Evolutionary conservation across 1,139 yeast genomes (phyloP).

Genomic region (Scheffersomyces stambukii): DNA sequence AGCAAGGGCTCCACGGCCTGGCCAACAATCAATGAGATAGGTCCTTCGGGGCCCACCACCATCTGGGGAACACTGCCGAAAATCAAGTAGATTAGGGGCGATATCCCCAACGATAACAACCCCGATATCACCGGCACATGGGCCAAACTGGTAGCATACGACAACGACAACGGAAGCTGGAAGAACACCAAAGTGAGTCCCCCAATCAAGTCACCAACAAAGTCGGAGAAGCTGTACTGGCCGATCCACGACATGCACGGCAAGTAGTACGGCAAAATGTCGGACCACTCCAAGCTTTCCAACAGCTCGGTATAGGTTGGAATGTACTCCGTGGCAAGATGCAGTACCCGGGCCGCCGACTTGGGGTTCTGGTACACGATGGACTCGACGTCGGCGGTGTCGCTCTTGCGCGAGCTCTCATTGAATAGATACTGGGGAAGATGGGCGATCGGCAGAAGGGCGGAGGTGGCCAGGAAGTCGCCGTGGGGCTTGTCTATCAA

Average conservation of each 20-base stretch:
- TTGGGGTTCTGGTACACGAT: slow-evolving; percentile 11
- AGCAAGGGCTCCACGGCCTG: slow-evolving; percentile 75
- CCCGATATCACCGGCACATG: slow-evolving; percentile 90
- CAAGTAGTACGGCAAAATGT: slow-evolving; percentile 59
- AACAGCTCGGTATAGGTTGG: slow-evolving; percentile 19
- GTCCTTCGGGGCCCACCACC: slow-evolving; percentile 97
- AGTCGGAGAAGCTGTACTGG: slow-evolving; percentile 46
- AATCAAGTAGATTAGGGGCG: slow-evolving; percentile 77
- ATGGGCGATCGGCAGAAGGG: no score
- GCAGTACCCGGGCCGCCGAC: no score
- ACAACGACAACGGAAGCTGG: slow-evolving; percentile 84
- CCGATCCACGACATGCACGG: slow-evolving; percentile 83
- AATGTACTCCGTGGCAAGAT: slow-evolving; percentile 19
- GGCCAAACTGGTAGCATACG: slow-evolving; percentile 87
- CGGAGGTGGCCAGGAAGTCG: slow-evolving; percentile 8
- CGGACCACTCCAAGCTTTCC: slow-evolving; percentile 25
- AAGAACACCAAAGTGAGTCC: slow-evolving; percentile 88
- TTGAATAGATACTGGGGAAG: neutral
- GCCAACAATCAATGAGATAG: slow-evolving; percentile 86
- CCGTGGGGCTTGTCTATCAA: slow-evolving; percentile 15
- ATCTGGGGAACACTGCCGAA: slow-evolving; percentile 93
- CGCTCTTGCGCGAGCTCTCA: slow-evolving; percentile 2
- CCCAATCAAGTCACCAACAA: slow-evolving; percentile 75
- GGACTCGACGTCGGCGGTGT: slow-evolving; percentile 14
- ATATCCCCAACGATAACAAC: slow-evolving; percentile 71